Base-by-base conservation (phyloP, 2,329 filamentous ascomycete species). In the Taxawa tesnikishii region DNA sequence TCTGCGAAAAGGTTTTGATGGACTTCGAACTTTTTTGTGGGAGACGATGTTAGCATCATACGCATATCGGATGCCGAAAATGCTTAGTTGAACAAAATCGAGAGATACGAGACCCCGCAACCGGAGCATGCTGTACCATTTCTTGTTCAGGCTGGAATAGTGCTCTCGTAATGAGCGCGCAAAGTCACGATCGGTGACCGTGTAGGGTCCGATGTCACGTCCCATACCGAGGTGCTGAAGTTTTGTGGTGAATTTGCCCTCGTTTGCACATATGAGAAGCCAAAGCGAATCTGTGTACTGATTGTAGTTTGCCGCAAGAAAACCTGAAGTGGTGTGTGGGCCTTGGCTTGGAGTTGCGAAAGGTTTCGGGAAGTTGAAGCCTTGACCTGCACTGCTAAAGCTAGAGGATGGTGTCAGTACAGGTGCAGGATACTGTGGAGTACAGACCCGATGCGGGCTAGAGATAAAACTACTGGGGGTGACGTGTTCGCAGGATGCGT, bases 71-170 rank as follows among this genome's bases (percentile, higher is more conserved):
- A n/a, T n/a, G n/a, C n/a, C n/a, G n/a, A n/a, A n/a, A n/a, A n/a
- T n/a, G n/a, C n/a, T n/a, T n/a, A n/a, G n/a, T 43, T 59, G 53
- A 4, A 56, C 53, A 29, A 59, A 59, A 11, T 54, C 45, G 33
- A 59, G 56, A 1, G 47, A 55, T 1, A 43, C 48, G 6, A 59
- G 38, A 3, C 55, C 55, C 6, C 56, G 43, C 13, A 59, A 36
- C 12, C 49, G 45, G 11, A 54, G 40, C 34, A 47, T 42, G 11
- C 47, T 47, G 24, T 47, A 44, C 54, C 51, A 55, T 18, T 41
- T 40, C 6, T 41, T 38, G 28, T 57, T 54, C 6, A 56, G 33
- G 14, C 48, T 43, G 30, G 50, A 44, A 31, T 56, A 55, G 32
- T 56, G 51, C 6, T 49, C 43, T 23, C 51, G 42, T 6, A 59